A percentile compares a stretch with the other conserved stretches of the same genome.
Evolutionary conservation across 129 eudicot genomes (phyloP).

Genomic region (Erigeron canadensis): DNA sequence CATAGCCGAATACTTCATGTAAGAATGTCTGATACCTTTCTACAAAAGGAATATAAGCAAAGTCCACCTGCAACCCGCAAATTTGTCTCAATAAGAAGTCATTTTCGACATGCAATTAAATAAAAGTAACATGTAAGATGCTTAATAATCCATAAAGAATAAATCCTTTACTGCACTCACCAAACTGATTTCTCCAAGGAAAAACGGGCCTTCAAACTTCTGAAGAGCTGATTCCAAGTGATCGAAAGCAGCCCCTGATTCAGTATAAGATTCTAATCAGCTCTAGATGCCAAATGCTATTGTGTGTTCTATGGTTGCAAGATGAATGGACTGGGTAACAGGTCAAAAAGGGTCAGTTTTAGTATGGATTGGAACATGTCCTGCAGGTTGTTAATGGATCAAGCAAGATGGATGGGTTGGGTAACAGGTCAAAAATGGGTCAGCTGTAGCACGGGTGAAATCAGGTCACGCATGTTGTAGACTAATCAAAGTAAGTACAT

Average conservation of each 20-base stretch:
- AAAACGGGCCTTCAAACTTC: slow-evolving; percentile 72
- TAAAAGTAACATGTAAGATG: not conserved
- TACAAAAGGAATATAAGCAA: slow-evolving; percentile 65
- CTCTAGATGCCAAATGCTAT: not conserved
- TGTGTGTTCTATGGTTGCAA: too few species aligned
- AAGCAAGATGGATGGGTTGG: too few species aligned
- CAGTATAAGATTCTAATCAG: slow-evolving; percentile 5
- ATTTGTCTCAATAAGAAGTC: slow-evolving; percentile 7
- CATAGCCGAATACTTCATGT: slow-evolving; percentile 53
- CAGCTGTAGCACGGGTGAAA: too few species aligned
- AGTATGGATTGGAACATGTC: too few species aligned
- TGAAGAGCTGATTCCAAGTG: slow-evolving; percentile 67
- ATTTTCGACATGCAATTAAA: slow-evolving; percentile 3
- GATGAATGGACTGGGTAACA: too few species aligned
- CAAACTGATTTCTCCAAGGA: slow-evolving; percentile 71
- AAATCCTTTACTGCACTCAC: slow-evolving; percentile 29
- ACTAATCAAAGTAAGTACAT: too few species aligned
- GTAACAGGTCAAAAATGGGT: too few species aligned
- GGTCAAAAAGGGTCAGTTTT: too few species aligned
- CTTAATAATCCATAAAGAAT: not conserved
- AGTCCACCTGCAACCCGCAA: slow-evolving; percentile 61
- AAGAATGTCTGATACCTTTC: slow-evolving; percentile 65
- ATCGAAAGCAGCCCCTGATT: slow-evolving; percentile 61
- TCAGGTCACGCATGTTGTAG: too few species aligned
- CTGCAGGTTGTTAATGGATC: too few species aligned